Evolutionary conservation across 139 green algal genomes (phyloP).

Genomic region (Volvox africanus): DNA sequence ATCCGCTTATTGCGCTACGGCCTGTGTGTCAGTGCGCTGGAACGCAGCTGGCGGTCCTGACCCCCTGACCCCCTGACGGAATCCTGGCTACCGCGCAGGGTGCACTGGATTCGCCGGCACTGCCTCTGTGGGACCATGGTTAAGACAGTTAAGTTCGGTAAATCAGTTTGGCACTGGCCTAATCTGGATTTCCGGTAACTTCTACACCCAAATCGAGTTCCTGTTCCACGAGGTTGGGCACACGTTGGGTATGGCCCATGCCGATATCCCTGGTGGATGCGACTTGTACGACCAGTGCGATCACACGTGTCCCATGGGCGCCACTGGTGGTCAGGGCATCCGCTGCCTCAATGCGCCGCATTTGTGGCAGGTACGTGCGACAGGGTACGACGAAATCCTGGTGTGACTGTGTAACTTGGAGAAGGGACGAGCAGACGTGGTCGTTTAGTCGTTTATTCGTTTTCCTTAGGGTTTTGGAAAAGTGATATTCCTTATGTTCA

Average conservation of each 20-base stretch:
- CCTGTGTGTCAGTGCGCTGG: too few relatives aligned
- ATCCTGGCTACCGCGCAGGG: background rate
- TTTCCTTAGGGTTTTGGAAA: too few relatives aligned
- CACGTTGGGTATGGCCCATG: constrained; percentile 13
- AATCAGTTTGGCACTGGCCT: background rate
- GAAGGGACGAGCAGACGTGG: too few relatives aligned
- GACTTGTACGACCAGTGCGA: constrained; percentile 35
- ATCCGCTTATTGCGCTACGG: too few relatives aligned
- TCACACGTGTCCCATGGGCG: constrained; percentile 24
- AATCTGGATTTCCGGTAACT: background rate
- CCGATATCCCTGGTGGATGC: background rate
- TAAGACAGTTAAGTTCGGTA: background rate
- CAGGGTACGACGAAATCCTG: too few relatives aligned
- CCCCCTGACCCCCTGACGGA: too few relatives aligned
- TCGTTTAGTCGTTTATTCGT: too few relatives aligned
- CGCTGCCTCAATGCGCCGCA: constrained; percentile 41
- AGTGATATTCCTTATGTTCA: too few relatives aligned
- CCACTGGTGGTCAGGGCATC: background rate
- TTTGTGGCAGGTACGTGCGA: background rate
- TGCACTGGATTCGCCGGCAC: background rate
- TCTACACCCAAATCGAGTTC: background rate
- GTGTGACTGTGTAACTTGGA: too few relatives aligned
- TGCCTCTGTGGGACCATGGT: background rate
- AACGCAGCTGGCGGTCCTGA: too few relatives aligned
- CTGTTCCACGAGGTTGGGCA: constrained; percentile 41